These are phyloP conservation scores for Clavispora vitiphila DNA, from an alignment of 805 yeast species.

Conservation along the genomic window DNA sequence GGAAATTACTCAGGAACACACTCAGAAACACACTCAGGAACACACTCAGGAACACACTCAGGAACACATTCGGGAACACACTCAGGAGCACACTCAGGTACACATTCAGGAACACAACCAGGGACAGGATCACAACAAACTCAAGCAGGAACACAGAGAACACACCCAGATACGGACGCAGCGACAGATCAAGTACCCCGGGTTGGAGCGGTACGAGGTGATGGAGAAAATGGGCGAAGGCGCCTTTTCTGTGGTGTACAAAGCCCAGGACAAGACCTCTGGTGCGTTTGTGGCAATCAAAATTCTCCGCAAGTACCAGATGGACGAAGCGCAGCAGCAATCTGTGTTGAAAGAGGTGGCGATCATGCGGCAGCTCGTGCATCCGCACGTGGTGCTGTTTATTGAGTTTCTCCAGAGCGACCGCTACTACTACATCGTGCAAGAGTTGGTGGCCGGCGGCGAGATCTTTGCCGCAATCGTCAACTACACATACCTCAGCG, in stretches of 20 bases:
- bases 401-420: constrained; percentile 49
- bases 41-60: too few relatives aligned
- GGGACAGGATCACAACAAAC: too few relatives aligned
- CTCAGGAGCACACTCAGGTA: background rate
- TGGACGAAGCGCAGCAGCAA: constrained; percentile 47
- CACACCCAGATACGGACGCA: too few relatives aligned
- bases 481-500: constrained; percentile 70
- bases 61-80: too few relatives aligned
- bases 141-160: background rate
- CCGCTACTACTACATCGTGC: constrained; percentile 53
- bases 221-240: constrained; percentile 63
- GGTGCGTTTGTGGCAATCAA: constrained; percentile 62
- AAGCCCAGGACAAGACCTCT: constrained; percentile 50
- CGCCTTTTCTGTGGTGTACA: constrained; percentile 83
- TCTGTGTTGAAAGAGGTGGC: constrained; percentile 67
- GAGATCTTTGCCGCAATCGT: constrained; percentile 79
- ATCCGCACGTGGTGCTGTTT: constrained; percentile 56
- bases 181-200: constrained; percentile 6
- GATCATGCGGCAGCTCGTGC: constrained; percentile 62
- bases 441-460: constrained; percentile 73
- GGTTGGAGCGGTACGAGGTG: constrained; percentile 22
- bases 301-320: constrained; percentile 58
- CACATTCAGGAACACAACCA: background rate
- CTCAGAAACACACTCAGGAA: too few relatives aligned
- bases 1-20: too few relatives aligned